A percentile compares a stretch with the other conserved stretches of the same genome.
These are phyloP conservation scores for Irpex sp. DNA, from an alignment of 1,284 basidiomycete genomes.

Conservation along the genomic window DNA sequence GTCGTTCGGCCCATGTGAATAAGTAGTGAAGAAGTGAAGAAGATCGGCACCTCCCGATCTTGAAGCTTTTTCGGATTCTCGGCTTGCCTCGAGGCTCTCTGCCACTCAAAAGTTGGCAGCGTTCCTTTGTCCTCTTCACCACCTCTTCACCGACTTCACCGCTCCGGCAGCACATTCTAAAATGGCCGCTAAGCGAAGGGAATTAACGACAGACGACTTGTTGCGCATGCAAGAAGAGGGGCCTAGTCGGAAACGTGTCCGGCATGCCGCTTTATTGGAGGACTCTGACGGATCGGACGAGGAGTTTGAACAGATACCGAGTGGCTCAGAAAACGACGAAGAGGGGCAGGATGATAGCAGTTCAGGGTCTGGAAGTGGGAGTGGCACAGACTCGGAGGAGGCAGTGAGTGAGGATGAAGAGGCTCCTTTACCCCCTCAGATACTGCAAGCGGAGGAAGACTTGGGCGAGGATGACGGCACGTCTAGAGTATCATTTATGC, in stretches of 20 bases:
- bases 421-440: not conserved
- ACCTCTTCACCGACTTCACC: not conserved
- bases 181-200: slow-evolving; percentile 28
- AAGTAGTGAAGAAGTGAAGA: too few relatives aligned
- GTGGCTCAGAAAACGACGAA: not conserved
- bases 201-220: slow-evolving; percentile 33
- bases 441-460: not conserved
- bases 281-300: slow-evolving; percentile 15
- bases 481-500: slow-evolving; percentile 25
- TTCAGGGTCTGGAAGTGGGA: slow-evolving; percentile 6
- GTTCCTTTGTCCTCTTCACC: not conserved
- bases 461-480: not conserved
- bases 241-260: slow-evolving; percentile 24
- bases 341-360: slow-evolving; percentile 9
- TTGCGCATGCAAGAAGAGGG: slow-evolving; percentile 35
- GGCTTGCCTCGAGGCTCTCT: too few relatives aligned
- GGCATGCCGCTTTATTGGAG: slow-evolving; percentile 10
- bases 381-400: slow-evolving; percentile 11
- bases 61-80: too few relatives aligned
- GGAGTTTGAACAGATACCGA: not conserved
- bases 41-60: too few relatives aligned
- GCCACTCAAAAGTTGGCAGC: not conserved
- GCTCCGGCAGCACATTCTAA: not conserved
- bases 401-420: not conserved
- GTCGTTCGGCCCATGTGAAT: not conserved